Evolutionary conservation across 2,329 filamentous ascomycete species (phyloP).

Genomic region (Fusarium agapanthi): DNA sequence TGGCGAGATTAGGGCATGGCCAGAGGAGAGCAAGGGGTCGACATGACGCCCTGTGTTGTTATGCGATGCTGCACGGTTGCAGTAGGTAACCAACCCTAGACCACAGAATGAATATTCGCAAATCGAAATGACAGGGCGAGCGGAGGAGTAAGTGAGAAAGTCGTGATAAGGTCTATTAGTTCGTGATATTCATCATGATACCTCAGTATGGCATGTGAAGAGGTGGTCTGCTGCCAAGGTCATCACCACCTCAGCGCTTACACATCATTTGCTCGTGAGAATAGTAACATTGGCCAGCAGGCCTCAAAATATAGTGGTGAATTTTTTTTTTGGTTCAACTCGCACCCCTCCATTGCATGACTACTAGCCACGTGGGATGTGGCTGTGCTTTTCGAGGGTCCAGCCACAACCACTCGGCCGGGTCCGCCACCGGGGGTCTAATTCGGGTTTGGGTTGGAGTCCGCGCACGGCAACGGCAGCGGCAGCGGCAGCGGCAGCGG

Average conservation of each 20-base stretch:
- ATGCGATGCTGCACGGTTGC: constrained; percentile 4
- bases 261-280: constrained; percentile 11
- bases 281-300: constrained; percentile 5
- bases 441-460: constrained; percentile 31
- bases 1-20: constrained; percentile 26
- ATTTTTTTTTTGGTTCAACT: background rate
- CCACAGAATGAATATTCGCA: constrained; percentile 22
- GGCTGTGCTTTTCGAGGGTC: constrained; percentile 24
- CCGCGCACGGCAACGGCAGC: background rate
- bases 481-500: background rate
- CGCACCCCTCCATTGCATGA: background rate
- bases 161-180: background rate
- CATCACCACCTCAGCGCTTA: constrained; percentile 14
- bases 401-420: constrained; percentile 36
- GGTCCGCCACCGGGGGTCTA: constrained; percentile 38
- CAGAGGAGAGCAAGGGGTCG: constrained; percentile 12
- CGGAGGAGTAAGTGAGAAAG: background rate
- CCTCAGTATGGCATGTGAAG: constrained; percentile 13
- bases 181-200: constrained; percentile 7
- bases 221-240: constrained; percentile 33
- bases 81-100: constrained; percentile 25
- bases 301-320: constrained; percentile 23
- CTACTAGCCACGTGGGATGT: constrained; percentile 38
- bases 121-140: background rate
- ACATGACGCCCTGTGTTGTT: constrained; percentile 21